phyloP scores from a whole-genome alignment of 768 basidiomycete species.

The Tephrocybe rancida region DNA sequence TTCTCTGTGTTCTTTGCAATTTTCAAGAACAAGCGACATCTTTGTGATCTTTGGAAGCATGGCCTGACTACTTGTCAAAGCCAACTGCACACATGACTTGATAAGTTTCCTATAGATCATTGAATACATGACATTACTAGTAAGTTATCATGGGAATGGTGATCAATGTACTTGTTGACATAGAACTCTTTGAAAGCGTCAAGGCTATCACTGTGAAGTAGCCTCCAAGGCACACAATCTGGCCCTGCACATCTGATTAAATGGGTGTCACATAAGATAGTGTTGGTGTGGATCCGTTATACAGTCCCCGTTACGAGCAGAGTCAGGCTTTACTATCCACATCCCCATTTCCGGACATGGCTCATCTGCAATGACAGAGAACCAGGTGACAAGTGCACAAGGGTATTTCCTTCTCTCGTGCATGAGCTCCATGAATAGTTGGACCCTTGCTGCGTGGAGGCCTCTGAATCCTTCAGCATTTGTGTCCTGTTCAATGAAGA shows the following conservation, averaged over 20 bases:
- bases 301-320: background rate
- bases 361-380: background rate
- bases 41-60: too few species aligned
- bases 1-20: too few species aligned
- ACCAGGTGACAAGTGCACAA: conserved; percentile 29
- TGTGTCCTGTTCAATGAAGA: background rate
- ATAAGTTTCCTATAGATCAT: too few species aligned
- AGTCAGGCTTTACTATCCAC: conserved; percentile 25
- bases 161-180: conserved; percentile 27
- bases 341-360: too few species aligned
- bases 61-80: too few species aligned
- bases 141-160: conserved; percentile 26
- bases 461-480: conserved; percentile 11
- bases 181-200: conserved; percentile 16
- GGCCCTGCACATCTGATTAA: conserved; percentile 15
- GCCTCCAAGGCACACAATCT: conserved; percentile 6
- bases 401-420: conserved; percentile 16
- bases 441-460: conserved; percentile 22
- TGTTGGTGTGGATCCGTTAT: conserved; percentile 18
- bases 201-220: too few species aligned
- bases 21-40: too few species aligned
- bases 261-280: conserved; percentile 17
- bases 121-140: background rate
- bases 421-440: too few species aligned
- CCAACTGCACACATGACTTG: too few species aligned